Evolutionary conservation across 225 moss, liverwort and hornwort genomes (phyloP).

Genomic region (Straminergon stramineum): DNA sequence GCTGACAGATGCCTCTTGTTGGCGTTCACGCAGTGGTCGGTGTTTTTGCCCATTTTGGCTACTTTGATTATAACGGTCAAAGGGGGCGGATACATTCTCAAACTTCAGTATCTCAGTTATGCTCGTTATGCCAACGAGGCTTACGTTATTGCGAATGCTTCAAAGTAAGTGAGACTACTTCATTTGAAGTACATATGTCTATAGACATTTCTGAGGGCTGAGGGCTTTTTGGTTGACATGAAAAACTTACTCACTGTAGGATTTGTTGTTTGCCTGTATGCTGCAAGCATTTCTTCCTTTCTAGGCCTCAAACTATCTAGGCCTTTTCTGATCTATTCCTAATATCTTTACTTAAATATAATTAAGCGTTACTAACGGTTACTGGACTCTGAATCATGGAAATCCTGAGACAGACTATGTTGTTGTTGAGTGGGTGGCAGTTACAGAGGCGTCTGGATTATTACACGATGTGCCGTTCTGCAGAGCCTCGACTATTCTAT

Average conservation of each 20-base stretch:
- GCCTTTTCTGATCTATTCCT: not conserved
- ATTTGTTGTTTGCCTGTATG: not conserved
- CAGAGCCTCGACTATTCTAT: constrained; percentile 13
- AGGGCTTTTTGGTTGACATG: not conserved
- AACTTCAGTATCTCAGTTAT: constrained; percentile 37
- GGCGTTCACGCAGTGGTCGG: constrained; percentile 36
- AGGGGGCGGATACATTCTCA: constrained; percentile 18
- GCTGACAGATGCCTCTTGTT: not conserved
- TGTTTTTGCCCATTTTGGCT: constrained; percentile 53
- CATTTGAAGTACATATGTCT: not conserved
- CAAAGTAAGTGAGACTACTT: constrained; percentile 1
- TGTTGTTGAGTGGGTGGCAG: constrained; percentile 14
- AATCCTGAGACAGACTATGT: not conserved
- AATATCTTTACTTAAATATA: not conserved
- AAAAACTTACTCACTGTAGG: not conserved
- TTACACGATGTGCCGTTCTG: constrained; percentile 39
- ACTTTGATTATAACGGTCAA: constrained; percentile 33
- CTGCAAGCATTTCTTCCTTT: not conserved
- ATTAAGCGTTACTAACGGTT: not conserved
- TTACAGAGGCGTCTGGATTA: constrained; percentile 52
- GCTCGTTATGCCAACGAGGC: constrained; percentile 52
- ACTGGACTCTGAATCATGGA: not conserved
- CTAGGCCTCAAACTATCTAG: not conserved
- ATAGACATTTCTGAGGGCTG: not conserved
- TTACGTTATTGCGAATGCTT: constrained; percentile 31